A percentile compares a stretch with the other conserved stretches of the same genome.
phyloP scores from a whole-genome alignment of 495 filamentous ascomycete species.

The Evernia prunastri region DNA sequence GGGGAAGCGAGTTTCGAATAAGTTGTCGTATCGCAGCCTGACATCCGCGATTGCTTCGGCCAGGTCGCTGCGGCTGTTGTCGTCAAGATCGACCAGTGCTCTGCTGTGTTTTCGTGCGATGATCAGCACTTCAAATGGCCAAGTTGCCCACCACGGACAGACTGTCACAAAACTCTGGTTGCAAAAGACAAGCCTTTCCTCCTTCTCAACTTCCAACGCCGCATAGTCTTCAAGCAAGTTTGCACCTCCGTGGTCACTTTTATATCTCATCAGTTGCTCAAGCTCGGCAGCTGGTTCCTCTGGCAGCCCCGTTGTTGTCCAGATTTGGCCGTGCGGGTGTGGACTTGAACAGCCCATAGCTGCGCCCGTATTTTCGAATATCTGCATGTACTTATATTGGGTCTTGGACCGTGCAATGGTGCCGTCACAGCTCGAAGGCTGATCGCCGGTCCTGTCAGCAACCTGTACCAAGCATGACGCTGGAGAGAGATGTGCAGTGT shows the following conservation, averaged over 20 bases:
- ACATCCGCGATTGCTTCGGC: constrained; percentile 81
- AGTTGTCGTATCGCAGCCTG: constrained; percentile 86
- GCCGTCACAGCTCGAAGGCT: no score
- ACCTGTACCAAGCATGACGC: constrained; percentile 55
- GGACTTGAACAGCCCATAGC: constrained; percentile 99
- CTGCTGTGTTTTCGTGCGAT: constrained; percentile 73
- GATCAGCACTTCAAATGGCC: constrained; percentile 96
- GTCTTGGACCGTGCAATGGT: constrained; percentile 49
- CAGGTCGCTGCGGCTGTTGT: constrained; percentile 58
- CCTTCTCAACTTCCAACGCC: constrained; percentile 68
- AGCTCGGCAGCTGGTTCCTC: constrained; percentile 81
- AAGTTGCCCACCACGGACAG: constrained; percentile 94
- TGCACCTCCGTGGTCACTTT: constrained; percentile 57
- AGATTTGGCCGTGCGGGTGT: constrained; percentile 93
- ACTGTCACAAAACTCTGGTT: constrained; percentile 77
- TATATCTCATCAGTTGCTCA: constrained; percentile 68
- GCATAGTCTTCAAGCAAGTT: constrained; percentile 84
- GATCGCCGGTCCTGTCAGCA: no score
- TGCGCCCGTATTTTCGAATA: constrained; percentile 97
- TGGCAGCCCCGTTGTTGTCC: constrained; percentile 84
- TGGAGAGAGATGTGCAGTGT: constrained; percentile 69
- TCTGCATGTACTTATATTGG: constrained; percentile 96
- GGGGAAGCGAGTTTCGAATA: constrained; percentile 94
- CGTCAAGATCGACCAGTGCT: constrained; percentile 70
- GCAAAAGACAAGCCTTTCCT: constrained; percentile 79